phyloP scores from a whole-genome alignment of 495 filamentous ascomycete species.

The Annulohypoxylon moriforme region DNA sequence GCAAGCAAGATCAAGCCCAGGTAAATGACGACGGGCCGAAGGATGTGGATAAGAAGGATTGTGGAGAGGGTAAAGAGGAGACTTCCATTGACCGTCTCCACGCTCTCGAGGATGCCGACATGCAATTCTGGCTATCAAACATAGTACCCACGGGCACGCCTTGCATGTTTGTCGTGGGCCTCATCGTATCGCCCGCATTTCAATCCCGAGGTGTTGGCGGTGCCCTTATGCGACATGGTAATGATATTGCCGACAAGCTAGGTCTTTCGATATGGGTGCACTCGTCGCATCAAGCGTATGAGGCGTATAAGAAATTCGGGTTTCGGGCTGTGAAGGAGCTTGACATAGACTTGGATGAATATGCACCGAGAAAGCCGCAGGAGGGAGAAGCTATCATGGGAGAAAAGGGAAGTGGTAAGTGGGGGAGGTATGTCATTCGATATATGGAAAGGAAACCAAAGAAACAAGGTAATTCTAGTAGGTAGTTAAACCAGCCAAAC shows the following conservation, averaged over 20 bases:
- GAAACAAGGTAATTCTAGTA: background rate
- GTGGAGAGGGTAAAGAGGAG: background rate
- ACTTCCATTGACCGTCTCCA: conserved; percentile 42
- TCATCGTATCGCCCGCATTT: conserved; percentile 39
- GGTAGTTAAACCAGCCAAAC: background rate
- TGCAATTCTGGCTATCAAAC: conserved; percentile 40
- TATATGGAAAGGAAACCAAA: conserved; percentile 43
- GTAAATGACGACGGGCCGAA: background rate
- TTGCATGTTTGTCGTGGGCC: conserved; percentile 43
- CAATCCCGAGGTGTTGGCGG: conserved; percentile 55
- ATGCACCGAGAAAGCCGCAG: conserved; percentile 36
- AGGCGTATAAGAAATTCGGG: conserved; percentile 44
- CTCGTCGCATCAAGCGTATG: conserved; percentile 45
- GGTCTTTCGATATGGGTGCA: conserved; percentile 49
- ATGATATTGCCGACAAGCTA: conserved; percentile 54
- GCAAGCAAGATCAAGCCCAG: background rate
- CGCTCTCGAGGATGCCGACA: conserved; percentile 37
- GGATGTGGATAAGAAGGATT: conserved; percentile 7
- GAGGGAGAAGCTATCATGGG: conserved; percentile 35
- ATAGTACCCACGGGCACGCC: conserved; percentile 36
- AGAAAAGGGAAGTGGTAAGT: conserved; percentile 26
- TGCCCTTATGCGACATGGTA: conserved; percentile 58
- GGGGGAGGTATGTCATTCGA: conserved; percentile 44
- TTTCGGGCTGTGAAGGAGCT: conserved; percentile 39
- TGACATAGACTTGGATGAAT: conserved; percentile 47